Base-by-base conservation (phyloP, 2,329 filamentous ascomycete species). In the Tolypocladium cylindrosporum region DNA sequence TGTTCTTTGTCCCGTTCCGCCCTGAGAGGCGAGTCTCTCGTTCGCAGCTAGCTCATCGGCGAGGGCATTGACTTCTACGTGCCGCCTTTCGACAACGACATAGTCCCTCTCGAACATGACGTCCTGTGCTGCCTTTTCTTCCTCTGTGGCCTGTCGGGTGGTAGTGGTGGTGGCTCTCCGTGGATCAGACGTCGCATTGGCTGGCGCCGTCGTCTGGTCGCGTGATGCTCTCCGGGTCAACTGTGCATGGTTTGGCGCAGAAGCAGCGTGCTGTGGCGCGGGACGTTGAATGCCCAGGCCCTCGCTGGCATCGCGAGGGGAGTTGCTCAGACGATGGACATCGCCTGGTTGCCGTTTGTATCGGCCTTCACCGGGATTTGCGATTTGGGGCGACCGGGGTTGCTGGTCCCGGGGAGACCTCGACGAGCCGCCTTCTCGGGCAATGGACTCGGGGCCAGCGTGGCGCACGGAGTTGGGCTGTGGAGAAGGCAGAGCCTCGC, bases 21-120 rank as follows among this genome's bases (percentile, higher is more conserved):
- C 79, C 74, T 63, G 83, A 19, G 63, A 61, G 13, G 66, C 80
- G 27, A 86, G 74, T 55, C 85, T 85, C 54, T 89, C 89, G 67
- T 89, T 93, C 56, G 91, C 89, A 51, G 91, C 92, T 68, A 99
- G 78, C 73, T 97, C 93, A 72, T 99, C 94, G 27, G 94, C 94
- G 67, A 99, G 88, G 3, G 94, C 94, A 71, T 99, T 97, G 55
- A 99, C 93, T 71, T 97, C 93, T 13, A 99, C 92, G 24, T 91
- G 89, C 63, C 88, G 86, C 76, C 97, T 96, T 75, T 99, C 94
- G 14, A 99, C 90, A 34, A 97, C 80, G 24, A 99, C 93, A 66
- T 97, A 99, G 63, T 97, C 94, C 63, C 93, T 85, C 69, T 96
- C 92, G 65, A 96, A 89, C 1, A 89, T 89, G 54, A 95, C 86